Evolutionary conservation across 2,329 filamentous ascomycete genomes (phyloP).

Genomic region (Colletotrichum sp.): DNA sequence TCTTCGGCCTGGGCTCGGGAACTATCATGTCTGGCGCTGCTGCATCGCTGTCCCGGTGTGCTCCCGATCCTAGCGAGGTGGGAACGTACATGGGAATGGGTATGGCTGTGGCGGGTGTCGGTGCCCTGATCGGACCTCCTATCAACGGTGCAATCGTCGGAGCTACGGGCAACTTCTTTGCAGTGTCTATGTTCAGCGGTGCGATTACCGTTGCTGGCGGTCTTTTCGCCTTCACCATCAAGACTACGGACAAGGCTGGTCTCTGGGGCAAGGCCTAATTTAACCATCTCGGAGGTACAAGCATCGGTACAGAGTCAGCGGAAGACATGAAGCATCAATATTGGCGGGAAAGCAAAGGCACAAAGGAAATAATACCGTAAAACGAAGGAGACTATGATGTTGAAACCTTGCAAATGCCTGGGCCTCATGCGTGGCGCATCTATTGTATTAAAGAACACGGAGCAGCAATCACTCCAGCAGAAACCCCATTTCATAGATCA

Average conservation of each 20-base stretch:
- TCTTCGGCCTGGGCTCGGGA: slow-evolving; percentile 37
- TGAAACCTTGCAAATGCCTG: not conserved
- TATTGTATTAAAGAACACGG: not conserved
- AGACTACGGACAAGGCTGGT: not conserved
- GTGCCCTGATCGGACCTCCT: slow-evolving; percentile 45
- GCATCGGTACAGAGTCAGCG: not conserved
- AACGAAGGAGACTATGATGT: not conserved
- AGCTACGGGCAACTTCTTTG: not conserved
- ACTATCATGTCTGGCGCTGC: not conserved
- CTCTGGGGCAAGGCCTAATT: not conserved
- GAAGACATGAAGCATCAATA: not conserved
- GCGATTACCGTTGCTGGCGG: not conserved
- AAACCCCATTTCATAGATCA: not conserved
- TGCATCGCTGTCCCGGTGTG: slow-evolving; percentile 36
- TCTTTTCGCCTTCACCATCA: not conserved
- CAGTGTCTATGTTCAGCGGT: not conserved
- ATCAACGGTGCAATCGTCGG: slow-evolving; percentile 11
- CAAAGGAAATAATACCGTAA: not conserved
- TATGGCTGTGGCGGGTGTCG: slow-evolving; percentile 42
- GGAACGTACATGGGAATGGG: slow-evolving; percentile 63
- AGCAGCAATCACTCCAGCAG: not conserved
- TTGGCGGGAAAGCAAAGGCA: not conserved
- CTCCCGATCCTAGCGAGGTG: slow-evolving; percentile 54
- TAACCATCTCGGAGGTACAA: not conserved
- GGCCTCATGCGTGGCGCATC: not conserved